These are phyloP conservation scores for Aspergillus tubingensis DNA, from an alignment of 2,329 filamentous ascomycete genomes.

Conservation along the genomic window DNA sequence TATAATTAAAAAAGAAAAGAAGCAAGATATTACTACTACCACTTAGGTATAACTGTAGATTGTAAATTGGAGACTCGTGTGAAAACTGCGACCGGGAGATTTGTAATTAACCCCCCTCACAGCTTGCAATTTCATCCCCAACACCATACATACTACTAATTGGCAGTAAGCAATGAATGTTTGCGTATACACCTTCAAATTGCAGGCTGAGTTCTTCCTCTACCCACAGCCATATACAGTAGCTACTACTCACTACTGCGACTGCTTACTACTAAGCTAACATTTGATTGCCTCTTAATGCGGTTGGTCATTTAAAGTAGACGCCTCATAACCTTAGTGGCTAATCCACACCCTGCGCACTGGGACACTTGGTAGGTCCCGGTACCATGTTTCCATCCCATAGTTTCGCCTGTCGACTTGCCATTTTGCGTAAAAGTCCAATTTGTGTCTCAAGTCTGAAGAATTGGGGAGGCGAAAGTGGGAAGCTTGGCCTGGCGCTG, in stretches of 20 bases:
- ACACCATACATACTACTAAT: neutral
- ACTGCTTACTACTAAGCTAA: too few species aligned
- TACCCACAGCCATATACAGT: too few species aligned
- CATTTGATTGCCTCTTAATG: neutral
- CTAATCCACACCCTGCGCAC: neutral
- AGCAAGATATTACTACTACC: neutral
- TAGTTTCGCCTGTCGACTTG: slow-evolving; percentile 1
- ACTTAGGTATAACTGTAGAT: too few species aligned
- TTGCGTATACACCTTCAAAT: too few species aligned
- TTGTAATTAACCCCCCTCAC: neutral
- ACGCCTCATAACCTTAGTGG: slow-evolving; percentile 10
- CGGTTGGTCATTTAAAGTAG: slow-evolving; percentile 7
- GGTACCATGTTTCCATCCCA: slow-evolving; percentile 1
- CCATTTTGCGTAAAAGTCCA: slow-evolving; percentile 4
- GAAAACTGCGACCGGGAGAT: neutral
- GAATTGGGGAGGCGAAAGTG: slow-evolving; percentile 1
- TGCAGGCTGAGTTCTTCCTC: too few species aligned
- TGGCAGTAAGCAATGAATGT: too few species aligned
- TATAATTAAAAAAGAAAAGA: neutral
- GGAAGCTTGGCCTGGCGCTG: slow-evolving; percentile 5
- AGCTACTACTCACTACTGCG: too few species aligned
- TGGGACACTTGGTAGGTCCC: neutral
- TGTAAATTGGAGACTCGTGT: too few species aligned
- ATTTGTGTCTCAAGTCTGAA: neutral
- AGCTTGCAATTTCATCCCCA: neutral